These are phyloP conservation scores for Tothia fuscella DNA, from an alignment of 2,329 filamentous ascomycete genomes.

Conservation along the genomic window DNA sequence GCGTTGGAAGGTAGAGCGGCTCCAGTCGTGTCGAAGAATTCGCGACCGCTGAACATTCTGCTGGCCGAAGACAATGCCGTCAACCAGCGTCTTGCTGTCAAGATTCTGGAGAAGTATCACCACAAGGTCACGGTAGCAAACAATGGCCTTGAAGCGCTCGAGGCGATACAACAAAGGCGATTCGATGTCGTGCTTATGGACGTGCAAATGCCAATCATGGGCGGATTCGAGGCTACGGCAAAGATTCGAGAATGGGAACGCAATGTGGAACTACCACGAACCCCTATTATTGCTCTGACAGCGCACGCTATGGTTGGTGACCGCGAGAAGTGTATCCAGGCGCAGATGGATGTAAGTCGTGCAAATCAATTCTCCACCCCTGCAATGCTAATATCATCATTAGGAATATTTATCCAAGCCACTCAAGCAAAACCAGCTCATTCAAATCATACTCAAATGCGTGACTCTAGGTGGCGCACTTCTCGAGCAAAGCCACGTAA, in stretches of 20 bases:
- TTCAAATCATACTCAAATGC: conserved; percentile 95
- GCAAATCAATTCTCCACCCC: too few relatives aligned
- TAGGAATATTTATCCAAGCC: conserved; percentile 90
- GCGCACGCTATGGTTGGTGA: conserved; percentile 98
- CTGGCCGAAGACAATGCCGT: conserved; percentile 95
- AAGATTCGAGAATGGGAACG: conserved; percentile 95
- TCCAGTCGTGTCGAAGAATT: conserved; percentile 83
- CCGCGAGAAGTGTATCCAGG: conserved; percentile 93
- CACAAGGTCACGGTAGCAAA: conserved; percentile 85
- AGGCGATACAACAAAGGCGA: conserved; percentile 80
- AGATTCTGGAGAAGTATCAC: conserved; percentile 95
- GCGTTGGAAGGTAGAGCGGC: conserved; percentile 88
- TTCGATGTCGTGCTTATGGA: conserved; percentile 99
- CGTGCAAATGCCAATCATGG: conserved; percentile 99
- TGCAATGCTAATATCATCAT: conserved; percentile 11
- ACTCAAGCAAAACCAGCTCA: conserved; percentile 90
- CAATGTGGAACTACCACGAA: conserved; percentile 59
- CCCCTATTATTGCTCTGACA: conserved; percentile 91
- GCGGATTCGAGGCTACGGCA: conserved; percentile 90
- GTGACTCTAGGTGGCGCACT: conserved; percentile 79
- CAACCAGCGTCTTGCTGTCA: conserved; percentile 90
- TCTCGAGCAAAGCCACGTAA: conserved; percentile 49
- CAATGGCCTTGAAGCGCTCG: conserved; percentile 86
- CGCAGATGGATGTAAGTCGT: conserved; percentile 69
- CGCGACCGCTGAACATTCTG: conserved; percentile 88